These are phyloP conservation scores for Podila verticillata DNA, from an alignment of 192 early-diverging fungal genomes.

Conservation along the genomic window DNA sequence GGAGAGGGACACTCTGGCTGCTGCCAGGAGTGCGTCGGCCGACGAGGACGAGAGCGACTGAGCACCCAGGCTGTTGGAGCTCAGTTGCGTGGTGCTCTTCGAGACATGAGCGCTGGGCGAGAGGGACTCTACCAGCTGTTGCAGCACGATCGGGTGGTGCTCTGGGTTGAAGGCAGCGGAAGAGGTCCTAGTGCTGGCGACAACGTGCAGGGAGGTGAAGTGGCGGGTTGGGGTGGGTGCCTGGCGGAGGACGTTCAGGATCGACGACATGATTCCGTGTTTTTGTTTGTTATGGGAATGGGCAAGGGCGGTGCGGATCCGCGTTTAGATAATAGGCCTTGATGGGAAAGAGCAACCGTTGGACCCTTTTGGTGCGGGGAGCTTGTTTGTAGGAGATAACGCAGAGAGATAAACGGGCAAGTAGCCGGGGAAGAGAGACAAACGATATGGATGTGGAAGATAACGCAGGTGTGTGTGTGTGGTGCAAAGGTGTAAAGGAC, in stretches of 20 bases:
- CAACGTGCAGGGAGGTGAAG: slow-evolving; percentile 40
- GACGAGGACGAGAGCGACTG: not conserved
- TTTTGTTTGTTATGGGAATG: slow-evolving; percentile 6
- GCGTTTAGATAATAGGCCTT: not conserved
- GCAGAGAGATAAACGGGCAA: too few species aligned
- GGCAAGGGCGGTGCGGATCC: not conserved
- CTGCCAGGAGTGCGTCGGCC: not conserved
- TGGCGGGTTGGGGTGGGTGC: slow-evolving; percentile 45
- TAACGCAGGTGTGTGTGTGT: slow-evolving; percentile 12
- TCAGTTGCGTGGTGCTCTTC: not conserved
- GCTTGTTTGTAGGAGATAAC: too few species aligned
- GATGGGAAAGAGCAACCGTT: not conserved
- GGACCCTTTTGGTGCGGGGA: not conserved
- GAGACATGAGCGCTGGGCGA: slow-evolving; percentile 11
- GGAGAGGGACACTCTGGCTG: slow-evolving; percentile 20
- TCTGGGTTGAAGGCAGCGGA: slow-evolving; percentile 39
- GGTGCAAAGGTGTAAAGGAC: too few species aligned
- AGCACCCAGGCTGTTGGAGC: not conserved
- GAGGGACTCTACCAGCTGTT: slow-evolving; percentile 49
- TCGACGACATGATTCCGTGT: slow-evolving; percentile 42
- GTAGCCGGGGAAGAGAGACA: not conserved
- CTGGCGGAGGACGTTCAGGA: slow-evolving; percentile 44
- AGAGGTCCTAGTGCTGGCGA: slow-evolving; percentile 4
- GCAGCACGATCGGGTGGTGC: slow-evolving; percentile 46
- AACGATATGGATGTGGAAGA: slow-evolving; percentile 10